Evolutionary conservation across 176 grass and related monocot genomes (phyloP).

Genomic region (Dactylis glomerata): DNA sequence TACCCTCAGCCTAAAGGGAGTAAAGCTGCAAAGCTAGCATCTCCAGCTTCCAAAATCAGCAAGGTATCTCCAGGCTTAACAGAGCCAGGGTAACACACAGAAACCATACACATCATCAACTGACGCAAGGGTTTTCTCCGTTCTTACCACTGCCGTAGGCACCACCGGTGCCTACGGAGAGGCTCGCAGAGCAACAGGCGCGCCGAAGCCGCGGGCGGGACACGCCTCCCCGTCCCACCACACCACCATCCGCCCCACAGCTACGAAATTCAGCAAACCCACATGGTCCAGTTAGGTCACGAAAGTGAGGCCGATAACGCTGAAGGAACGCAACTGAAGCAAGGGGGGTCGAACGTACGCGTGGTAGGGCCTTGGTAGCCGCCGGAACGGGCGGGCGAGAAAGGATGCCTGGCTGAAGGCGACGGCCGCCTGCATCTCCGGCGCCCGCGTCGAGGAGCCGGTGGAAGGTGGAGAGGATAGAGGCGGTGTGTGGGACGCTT

Average conservation of each 20-base stretch:
- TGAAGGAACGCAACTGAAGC: not conserved
- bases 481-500: not conserved
- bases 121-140: not conserved
- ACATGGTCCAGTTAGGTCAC: not conserved
- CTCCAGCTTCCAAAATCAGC: not conserved
- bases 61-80: not conserved
- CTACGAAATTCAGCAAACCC: slow-evolving; percentile 7
- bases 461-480: not conserved
- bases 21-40: not conserved
- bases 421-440: slow-evolving; percentile 52
- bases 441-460: not conserved
- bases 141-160: slow-evolving; percentile 46
- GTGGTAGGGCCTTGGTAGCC: slow-evolving; percentile 1
- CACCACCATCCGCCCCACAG: not conserved
- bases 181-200: slow-evolving; percentile 39
- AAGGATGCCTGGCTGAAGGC: slow-evolving; percentile 38
- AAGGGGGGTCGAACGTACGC: not conserved
- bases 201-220: slow-evolving; percentile 11
- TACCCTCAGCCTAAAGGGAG: not conserved
- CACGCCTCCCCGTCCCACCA: not conserved
- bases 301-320: not conserved
- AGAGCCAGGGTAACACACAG: not conserved
- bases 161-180: slow-evolving; percentile 40
- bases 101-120: not conserved
- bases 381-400: slow-evolving; percentile 25